Conservation (phyloP, 2,329 filamentous ascomycete species). For the Coniochaeta prunicola region DNA sequence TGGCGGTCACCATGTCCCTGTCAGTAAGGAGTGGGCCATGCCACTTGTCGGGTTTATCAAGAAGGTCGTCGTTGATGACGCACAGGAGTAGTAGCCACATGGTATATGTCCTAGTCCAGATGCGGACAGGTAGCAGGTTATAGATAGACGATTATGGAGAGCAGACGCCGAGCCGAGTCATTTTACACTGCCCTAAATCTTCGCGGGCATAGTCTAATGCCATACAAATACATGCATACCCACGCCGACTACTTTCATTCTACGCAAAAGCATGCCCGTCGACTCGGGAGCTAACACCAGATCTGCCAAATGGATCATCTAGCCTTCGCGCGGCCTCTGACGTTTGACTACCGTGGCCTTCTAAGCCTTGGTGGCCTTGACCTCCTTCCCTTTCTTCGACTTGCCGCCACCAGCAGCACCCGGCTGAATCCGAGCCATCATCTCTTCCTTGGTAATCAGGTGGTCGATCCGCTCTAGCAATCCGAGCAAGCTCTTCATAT, state of each 20-base stretch:
- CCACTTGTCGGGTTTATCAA: conserved; percentile 45
- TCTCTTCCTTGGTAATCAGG: conserved; percentile 98
- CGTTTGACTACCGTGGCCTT: neutral
- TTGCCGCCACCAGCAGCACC: conserved; percentile 30
- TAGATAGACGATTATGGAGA: neutral
- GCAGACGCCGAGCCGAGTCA: neutral
- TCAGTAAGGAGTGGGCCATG: conserved; percentile 73
- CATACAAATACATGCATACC: conserved; percentile 1
- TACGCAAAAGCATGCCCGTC: neutral
- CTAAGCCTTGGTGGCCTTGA: conserved; percentile 19
- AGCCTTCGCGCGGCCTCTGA: neutral
- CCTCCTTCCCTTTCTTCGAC: conserved; percentile 26
- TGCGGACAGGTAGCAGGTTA: neutral
- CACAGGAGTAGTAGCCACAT: neutral
- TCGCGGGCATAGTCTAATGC: conserved; percentile 1
- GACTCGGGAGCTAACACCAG: neutral
- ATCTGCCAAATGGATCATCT: neutral
- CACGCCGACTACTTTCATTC: neutral
- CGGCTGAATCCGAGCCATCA: conserved; percentile 97
- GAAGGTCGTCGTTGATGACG: conserved; percentile 11
- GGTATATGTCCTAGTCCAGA: neutral
- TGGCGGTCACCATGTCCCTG: conserved; percentile 84
- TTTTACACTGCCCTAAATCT: neutral
- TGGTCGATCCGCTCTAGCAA: conserved; percentile 84
- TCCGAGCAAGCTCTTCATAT: conserved; percentile 69